These are phyloP conservation scores for Oryza punctata DNA, from an alignment of 176 grass and related monocot species.

Conservation along the genomic window DNA sequence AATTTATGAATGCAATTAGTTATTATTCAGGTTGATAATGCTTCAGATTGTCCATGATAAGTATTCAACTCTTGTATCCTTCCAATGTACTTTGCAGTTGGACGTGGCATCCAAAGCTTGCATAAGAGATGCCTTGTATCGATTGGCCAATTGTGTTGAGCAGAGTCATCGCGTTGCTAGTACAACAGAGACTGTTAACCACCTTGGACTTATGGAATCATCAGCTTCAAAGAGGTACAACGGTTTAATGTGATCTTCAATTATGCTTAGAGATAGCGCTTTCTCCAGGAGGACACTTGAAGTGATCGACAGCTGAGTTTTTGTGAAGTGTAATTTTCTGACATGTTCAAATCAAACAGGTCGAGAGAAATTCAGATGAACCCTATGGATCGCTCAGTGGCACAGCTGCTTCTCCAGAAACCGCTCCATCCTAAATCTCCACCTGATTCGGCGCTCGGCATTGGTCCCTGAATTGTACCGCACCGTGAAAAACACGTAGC, in stretches of 20 bases:
- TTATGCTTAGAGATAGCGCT: background rate
- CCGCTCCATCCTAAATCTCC: background rate
- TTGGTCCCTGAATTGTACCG: background rate
- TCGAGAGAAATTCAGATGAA: slow-evolving; percentile 22
- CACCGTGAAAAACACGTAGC: background rate
- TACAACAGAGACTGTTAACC: background rate
- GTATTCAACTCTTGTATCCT: background rate
- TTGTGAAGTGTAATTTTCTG: background rate
- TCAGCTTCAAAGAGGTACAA: slow-evolving; percentile 36
- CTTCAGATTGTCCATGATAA: background rate
- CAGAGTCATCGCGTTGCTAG: slow-evolving; percentile 36
- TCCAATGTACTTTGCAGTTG: slow-evolving; percentile 44
- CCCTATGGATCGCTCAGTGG: slow-evolving; percentile 51
- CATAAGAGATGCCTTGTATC: slow-evolving; percentile 64
- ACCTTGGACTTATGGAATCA: slow-evolving; percentile 11
- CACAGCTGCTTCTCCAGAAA: slow-evolving; percentile 56
- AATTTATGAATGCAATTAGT: background rate
- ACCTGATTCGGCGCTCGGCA: background rate
- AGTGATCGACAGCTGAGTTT: slow-evolving; percentile 2
- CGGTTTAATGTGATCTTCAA: background rate
- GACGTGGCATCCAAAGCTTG: slow-evolving; percentile 48
- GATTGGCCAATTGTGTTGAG: slow-evolving; percentile 59
- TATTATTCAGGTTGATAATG: background rate
- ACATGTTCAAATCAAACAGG: slow-evolving; percentile 20
- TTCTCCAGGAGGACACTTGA: background rate